Conservation (phyloP, 176 grass and related monocot genomes). For the Secale cereale region DNA sequence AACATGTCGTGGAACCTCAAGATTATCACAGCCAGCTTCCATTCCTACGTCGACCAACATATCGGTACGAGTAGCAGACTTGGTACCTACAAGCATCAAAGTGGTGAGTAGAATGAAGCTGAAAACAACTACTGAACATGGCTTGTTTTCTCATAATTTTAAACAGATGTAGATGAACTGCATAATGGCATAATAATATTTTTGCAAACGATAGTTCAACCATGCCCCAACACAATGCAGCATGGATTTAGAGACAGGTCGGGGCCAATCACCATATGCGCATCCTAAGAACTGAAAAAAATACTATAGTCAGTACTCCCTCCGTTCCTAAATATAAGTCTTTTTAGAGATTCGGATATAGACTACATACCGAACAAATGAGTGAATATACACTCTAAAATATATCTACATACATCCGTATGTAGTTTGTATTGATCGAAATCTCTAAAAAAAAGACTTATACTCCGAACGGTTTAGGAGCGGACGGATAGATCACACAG, state of each 20-base stretch:
- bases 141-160: neutral
- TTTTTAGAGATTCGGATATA: no score
- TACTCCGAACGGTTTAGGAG: no score
- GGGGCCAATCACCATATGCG: neutral
- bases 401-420: no score
- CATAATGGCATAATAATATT: neutral
- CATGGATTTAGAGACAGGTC: neutral
- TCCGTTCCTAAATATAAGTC: no score
- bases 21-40: neutral
- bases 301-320: no score
- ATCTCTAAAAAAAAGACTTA: no score
- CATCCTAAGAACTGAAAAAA: neutral
- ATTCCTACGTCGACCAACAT: neutral
- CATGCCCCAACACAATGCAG: neutral
- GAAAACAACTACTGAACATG: neutral
- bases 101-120: neutral
- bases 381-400: no score
- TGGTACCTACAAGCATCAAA: neutral
- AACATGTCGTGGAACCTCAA: neutral
- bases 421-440: no score
- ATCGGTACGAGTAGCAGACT: neutral
- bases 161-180: neutral
- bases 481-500: neutral
- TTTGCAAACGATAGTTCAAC: neutral
- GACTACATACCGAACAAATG: no score